A percentile compares a stretch with the other conserved stretches of the same genome.
phyloP scores from a whole-genome alignment of 208 protist genomes.

The Borovskyia barvae region DNA sequence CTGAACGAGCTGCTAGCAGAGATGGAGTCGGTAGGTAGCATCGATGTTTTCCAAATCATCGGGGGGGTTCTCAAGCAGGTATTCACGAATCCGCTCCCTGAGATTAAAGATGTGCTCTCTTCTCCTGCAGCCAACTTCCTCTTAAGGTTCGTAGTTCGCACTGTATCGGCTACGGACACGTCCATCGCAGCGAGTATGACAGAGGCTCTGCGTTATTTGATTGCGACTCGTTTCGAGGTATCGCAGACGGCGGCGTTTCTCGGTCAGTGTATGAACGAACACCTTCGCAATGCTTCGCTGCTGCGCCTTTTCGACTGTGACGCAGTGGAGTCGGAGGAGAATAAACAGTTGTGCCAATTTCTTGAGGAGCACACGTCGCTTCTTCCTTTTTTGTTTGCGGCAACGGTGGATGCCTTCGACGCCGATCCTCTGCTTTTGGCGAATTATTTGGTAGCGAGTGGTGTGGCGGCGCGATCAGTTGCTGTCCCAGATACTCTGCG shows the following conservation, averaged over 20 bases:
- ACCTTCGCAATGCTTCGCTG: conserved; percentile 44
- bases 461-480: conserved; percentile 44
- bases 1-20: conserved; percentile 35
- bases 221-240: conserved; percentile 9
- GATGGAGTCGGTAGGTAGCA: conserved; percentile 33
- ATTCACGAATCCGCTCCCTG: conserved; percentile 11
- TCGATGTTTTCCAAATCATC: conserved; percentile 52
- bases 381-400: conserved; percentile 37
- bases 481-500: conserved; percentile 28
- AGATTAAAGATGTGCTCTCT: conserved; percentile 18
- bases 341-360: conserved; percentile 37
- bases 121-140: conserved; percentile 25
- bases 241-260: conserved; percentile 12
- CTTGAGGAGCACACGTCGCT: conserved; percentile 44
- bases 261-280: conserved; percentile 31
- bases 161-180: conserved; percentile 18
- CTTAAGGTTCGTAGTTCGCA: conserved; percentile 37
- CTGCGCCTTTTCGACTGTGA: conserved; percentile 80
- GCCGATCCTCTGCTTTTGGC: conserved; percentile 74
- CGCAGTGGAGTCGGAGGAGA: conserved; percentile 33
- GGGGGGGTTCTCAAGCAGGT: conserved; percentile 23
- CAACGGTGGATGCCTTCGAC: conserved; percentile 44
- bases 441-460: conserved; percentile 72
- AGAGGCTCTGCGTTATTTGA: conserved; percentile 16
- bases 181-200: conserved; percentile 19